Base-by-base conservation (phyloP, 108 stramenopile species). In the Pseudonitzschia delicatissima region DNA sequence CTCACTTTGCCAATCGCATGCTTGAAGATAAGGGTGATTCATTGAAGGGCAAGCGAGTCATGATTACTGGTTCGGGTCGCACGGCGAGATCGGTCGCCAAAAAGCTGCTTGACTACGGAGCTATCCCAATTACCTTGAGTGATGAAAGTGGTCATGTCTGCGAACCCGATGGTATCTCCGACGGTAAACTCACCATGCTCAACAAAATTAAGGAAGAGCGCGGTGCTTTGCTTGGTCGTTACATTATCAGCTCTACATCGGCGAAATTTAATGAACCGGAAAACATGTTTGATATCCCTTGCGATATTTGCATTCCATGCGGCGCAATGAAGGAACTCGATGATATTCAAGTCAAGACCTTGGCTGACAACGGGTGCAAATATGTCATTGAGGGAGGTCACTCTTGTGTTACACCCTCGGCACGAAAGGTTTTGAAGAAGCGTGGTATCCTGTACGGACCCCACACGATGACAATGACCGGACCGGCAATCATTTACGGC, bases 291-390 rank as follows among this genome's bases (percentile, higher is more conserved):
- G 87, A 91, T 59, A 90, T 95, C 57, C 85, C 92, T 8, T 93
- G 95, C 51, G 98, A 99, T 71, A 62, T 98, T 44, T 91, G 82
- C 71, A 95, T 99, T 68, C 94, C 97, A 15, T 96, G 96, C 69
- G 93, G 88, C 4, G 70, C 74, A 23, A 84, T 90, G 79, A 84
- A 92, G 53, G 83, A 83, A 51, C 80, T 99, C 50, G 82, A 82
- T 58, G 69, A 77, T 64, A 84, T 76, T 18, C 82, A 77, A 27
- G 95, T 90, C 11, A 69, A 78, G 20, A 63, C 71, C 28, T 72
- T 98, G 69, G 96, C 93, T 5, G 93, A 96, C 58, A 95, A 90
- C 48, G 98, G 97, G 7, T 96, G 95, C 69, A 68, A 78, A 55
- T 90, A 88, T 4, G 77, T 99, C 18, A 87, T 98, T 51, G 98